phyloP scores from a whole-genome alignment of 2,329 filamentous ascomycete species.

The Fusarium heterosporum region DNA sequence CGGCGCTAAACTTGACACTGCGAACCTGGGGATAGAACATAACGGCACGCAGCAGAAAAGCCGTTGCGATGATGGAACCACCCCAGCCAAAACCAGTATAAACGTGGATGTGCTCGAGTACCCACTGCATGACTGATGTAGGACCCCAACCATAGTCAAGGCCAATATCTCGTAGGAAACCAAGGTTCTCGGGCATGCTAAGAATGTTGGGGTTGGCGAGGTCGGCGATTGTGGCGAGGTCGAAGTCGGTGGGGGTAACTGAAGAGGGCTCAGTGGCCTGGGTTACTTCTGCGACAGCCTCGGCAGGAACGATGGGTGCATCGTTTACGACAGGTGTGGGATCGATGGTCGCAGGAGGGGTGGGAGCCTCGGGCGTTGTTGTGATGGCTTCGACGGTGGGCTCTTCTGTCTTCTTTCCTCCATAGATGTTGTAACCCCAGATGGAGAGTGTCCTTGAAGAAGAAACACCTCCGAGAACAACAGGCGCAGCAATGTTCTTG shows the following conservation, averaged over 20 bases:
- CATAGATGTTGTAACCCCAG: conserved; percentile 48
- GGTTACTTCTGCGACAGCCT: conserved; percentile 34
- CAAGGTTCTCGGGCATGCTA: conserved; percentile 78
- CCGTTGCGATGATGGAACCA: conserved; percentile 75
- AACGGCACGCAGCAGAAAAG: conserved; percentile 71
- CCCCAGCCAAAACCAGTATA: conserved; percentile 84
- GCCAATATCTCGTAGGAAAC: conserved; percentile 84
- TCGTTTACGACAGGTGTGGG: conserved; percentile 24
- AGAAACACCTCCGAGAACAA: conserved; percentile 49
- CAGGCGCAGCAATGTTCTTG: conserved; percentile 42
- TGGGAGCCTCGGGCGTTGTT: conserved; percentile 36
- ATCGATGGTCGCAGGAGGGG: conserved; percentile 29
- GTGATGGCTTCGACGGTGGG: conserved; percentile 31
- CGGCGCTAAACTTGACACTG: conserved; percentile 59
- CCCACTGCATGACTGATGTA: conserved; percentile 77
- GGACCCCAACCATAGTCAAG: conserved; percentile 89
- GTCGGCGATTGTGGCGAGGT: conserved; percentile 51
- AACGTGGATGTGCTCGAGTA: conserved; percentile 86
- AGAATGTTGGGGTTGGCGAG: conserved; percentile 60
- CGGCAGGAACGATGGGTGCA: conserved; percentile 36
- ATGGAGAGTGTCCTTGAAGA: conserved; percentile 51
- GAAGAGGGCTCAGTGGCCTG: conserved; percentile 37
- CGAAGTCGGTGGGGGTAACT: conserved; percentile 48
- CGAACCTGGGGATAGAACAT: conserved; percentile 71
- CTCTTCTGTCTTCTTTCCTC: conserved; percentile 47